Percentiles rank a stretch among this genome's conserved stretches.
Conservation (phyloP, 2,329 filamentous ascomycete genomes). For the Cladophialophora chaetospira region DNA sequence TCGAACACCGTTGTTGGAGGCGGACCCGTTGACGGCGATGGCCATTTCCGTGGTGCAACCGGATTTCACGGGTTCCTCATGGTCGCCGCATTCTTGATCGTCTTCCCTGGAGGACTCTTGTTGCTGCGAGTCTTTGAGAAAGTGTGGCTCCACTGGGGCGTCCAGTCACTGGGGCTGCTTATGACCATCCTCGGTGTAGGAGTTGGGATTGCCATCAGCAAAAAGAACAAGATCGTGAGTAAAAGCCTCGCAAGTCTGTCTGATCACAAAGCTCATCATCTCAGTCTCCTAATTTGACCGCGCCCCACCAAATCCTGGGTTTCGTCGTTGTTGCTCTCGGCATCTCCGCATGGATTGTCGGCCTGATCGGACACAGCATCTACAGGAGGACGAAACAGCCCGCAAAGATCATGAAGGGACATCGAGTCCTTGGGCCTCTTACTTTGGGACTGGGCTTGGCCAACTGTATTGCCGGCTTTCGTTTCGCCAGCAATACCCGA, state of each 20-base stretch:
- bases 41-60: slow-evolving; percentile 17
- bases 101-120: slow-evolving; percentile 60
- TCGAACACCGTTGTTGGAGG: slow-evolving; percentile 43
- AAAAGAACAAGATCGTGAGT: slow-evolving; percentile 59
- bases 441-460: slow-evolving; percentile 57
- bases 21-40: slow-evolving; percentile 25
- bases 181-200: slow-evolving; percentile 54
- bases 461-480: slow-evolving; percentile 63
- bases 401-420: slow-evolving; percentile 54
- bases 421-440: slow-evolving; percentile 60
- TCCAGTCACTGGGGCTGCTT: slow-evolving; percentile 54
- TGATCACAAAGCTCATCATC: slow-evolving; percentile 12
- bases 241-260: not conserved
- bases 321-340: slow-evolving; percentile 56
- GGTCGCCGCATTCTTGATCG: slow-evolving; percentile 57
- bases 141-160: slow-evolving; percentile 58
- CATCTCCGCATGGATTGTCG: slow-evolving; percentile 57
- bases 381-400: slow-evolving; percentile 54
- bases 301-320: slow-evolving; percentile 62
- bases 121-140: slow-evolving; percentile 55
- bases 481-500: slow-evolving; percentile 53
- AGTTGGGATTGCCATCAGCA: slow-evolving; percentile 57
- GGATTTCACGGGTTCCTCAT: slow-evolving; percentile 50
- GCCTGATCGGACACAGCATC: slow-evolving; percentile 58
- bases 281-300: slow-evolving; percentile 55